Percentiles rank a stretch among this genome's conserved stretches.
Evolutionary conservation across 2,329 filamentous ascomycete species (phyloP).

Genomic region (Leptographium wingfieldii): DNA sequence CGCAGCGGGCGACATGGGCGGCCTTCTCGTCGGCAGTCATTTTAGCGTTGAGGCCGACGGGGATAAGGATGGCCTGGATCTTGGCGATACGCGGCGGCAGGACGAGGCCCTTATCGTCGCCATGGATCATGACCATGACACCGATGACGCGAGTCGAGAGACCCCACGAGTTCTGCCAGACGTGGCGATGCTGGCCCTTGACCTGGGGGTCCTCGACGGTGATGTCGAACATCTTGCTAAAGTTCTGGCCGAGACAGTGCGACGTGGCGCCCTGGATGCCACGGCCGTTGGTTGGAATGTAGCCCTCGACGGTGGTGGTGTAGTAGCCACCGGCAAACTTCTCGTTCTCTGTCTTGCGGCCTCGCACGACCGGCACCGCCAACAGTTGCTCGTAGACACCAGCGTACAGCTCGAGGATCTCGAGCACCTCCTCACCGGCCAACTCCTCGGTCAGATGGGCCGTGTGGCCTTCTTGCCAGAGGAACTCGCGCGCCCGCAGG

Average conservation of each 20-base stretch:
- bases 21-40: slow-evolving; percentile 67
- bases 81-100: slow-evolving; percentile 84
- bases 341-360: slow-evolving; percentile 92
- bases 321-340: slow-evolving; percentile 96
- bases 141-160: slow-evolving; percentile 93
- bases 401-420: slow-evolving; percentile 90
- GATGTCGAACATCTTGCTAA: slow-evolving; percentile 97
- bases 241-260: slow-evolving; percentile 93
- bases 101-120: slow-evolving; percentile 89
- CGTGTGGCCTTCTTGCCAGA: slow-evolving; percentile 94
- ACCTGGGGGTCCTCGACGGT: slow-evolving; percentile 84
- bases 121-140: slow-evolving; percentile 98
- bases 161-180: slow-evolving; percentile 99
- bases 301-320: slow-evolving; percentile 93
- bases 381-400: slow-evolving; percentile 87
- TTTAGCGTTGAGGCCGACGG: slow-evolving; percentile 86
- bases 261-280: slow-evolving; percentile 95
- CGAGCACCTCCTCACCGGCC: slow-evolving; percentile 73
- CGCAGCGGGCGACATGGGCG: slow-evolving; percentile 63
- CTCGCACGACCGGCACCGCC: slow-evolving; percentile 87
- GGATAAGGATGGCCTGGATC: slow-evolving; percentile 74
- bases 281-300: slow-evolving; percentile 88
- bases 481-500: slow-evolving; percentile 82
- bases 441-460: slow-evolving; percentile 76
- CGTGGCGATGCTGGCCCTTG: slow-evolving; percentile 67